A percentile compares a stretch with the other conserved stretches of the same genome.
phyloP scores from a whole-genome alignment of 306 rosid species.

The Malus sieversii region DNA sequence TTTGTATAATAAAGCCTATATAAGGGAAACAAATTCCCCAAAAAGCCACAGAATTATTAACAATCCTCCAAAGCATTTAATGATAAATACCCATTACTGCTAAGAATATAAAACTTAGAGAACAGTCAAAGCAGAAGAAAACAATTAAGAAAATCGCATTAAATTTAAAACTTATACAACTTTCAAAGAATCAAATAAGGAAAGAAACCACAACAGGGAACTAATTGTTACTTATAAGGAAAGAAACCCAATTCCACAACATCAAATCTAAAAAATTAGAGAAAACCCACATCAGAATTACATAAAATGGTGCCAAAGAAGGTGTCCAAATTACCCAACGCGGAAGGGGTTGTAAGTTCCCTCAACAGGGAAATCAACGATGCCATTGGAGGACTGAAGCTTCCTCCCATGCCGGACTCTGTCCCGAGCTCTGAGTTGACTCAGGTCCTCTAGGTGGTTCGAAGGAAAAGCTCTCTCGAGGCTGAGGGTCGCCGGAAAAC shows the following conservation, averaged over 20 bases:
- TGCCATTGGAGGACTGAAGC: conserved; percentile 62
- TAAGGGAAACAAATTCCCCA: conserved; percentile 10
- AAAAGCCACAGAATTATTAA: neutral
- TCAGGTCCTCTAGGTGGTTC: conserved; percentile 59
- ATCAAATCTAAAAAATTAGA: neutral
- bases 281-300: conserved; percentile 10
- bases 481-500: conserved; percentile 51
- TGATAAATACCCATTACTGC: neutral
- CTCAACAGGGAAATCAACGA: conserved; percentile 54
- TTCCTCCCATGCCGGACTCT: conserved; percentile 61
- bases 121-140: neutral
- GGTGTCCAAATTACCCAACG: conserved; percentile 57
- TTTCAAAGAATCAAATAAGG: neutral
- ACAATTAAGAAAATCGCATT: neutral
- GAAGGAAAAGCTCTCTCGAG: conserved; percentile 79
- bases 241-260: neutral
- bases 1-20: conserved; percentile 78
- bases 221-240: neutral
- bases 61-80: neutral
- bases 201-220: neutral
- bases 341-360: conserved; percentile 81
- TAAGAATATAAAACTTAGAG: neutral
- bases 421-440: conserved; percentile 64
- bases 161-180: too few relatives aligned
- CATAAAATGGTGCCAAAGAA: neutral